Percentiles rank a stretch among this genome's conserved stretches.
Conservation (phyloP, 371 early-diverging fungal genomes). For the Mucor piriformis region DNA sequence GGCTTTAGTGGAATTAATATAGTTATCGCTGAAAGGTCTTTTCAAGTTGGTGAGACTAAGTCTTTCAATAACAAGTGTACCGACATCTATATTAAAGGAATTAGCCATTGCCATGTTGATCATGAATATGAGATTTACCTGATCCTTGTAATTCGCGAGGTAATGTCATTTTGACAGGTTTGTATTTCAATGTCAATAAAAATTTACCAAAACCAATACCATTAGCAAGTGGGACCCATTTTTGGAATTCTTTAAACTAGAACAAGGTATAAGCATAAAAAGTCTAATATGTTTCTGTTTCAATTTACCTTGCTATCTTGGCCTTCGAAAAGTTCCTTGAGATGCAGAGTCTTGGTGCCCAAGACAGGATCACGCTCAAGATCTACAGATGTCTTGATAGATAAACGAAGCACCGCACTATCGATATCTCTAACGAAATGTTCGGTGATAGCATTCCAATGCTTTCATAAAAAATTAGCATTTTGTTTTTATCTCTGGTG, state of each 20-base stretch:
- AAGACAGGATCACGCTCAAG: constrained; percentile 45
- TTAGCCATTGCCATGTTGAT: no score
- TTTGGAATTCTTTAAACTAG: constrained; percentile 34
- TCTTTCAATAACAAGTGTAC: constrained; percentile 41
- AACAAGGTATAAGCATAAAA: not conserved
- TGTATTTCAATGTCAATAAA: constrained; percentile 40
- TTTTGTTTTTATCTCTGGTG: not conserved
- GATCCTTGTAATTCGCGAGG: constrained; percentile 34
- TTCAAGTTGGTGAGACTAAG: constrained; percentile 22
- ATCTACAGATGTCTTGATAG: constrained; percentile 38
- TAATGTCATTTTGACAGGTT: constrained; percentile 42
- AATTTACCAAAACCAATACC: constrained; percentile 51
- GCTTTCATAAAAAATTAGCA: constrained; percentile 13
- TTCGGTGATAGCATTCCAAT: constrained; percentile 48
- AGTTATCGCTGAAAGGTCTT: constrained; percentile 18
- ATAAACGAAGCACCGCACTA: constrained; percentile 28
- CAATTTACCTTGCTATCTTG: constrained; percentile 24
- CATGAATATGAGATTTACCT: no score
- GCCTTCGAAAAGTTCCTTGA: constrained; percentile 32
- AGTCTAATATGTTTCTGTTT: not conserved
- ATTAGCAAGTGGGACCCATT: constrained; percentile 37
- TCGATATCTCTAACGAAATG: constrained; percentile 36
- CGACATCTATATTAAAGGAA: constrained; percentile 37
- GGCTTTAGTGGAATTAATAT: constrained; percentile 24
- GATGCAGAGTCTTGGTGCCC: constrained; percentile 26